These are phyloP conservation scores for Torulaspora delbrueckii DNA, from an alignment of 805 yeast genomes.

Conservation along the genomic window DNA sequence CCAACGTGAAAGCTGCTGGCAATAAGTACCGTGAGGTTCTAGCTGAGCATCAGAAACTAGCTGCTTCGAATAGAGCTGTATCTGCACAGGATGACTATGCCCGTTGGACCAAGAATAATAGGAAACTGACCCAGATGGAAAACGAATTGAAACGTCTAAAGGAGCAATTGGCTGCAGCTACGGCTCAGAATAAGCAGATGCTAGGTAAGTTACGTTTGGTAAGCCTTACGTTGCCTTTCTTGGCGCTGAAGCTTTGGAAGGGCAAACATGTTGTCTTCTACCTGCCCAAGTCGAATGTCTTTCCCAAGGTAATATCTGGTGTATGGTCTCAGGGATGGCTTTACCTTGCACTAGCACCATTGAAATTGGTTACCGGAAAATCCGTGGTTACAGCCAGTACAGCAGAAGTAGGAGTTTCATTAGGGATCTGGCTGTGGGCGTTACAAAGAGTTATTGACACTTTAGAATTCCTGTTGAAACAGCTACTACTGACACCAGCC, in stretches of 20 bases:
- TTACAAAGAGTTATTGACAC: constrained; percentile 29
- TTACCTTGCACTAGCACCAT: constrained; percentile 27
- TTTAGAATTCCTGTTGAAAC: constrained; percentile 26
- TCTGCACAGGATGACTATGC: constrained; percentile 94
- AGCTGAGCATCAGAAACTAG: constrained; percentile 43
- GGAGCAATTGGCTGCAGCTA: constrained; percentile 32
- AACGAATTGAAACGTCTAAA: constrained; percentile 46
- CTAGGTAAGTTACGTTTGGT: constrained; percentile 22
- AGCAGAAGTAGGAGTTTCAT: constrained; percentile 28
- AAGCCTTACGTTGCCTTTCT: constrained; percentile 32
- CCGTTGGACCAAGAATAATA: constrained; percentile 87
- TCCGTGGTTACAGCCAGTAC: constrained; percentile 4
- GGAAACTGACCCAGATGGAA: constrained; percentile 57
- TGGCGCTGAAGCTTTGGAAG: constrained; percentile 31
- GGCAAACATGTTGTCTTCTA: constrained; percentile 32
- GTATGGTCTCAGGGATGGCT: constrained; percentile 34
- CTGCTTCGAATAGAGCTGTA: constrained; percentile 52
- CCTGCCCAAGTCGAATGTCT: constrained; percentile 26
- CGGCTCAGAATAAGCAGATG: constrained; percentile 10
- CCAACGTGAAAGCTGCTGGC: constrained; percentile 26
- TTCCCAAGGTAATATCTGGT: constrained; percentile 31
- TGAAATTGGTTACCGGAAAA: constrained; percentile 15
- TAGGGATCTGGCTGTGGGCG: constrained; percentile 37
- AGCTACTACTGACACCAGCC: constrained; percentile 15
- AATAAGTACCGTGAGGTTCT: constrained; percentile 34